Evolutionary conservation across 768 basidiomycete species (phyloP), one percentile per base, ranked within the genome.

Genomic region (Collybiopsis luxurians): DNA sequence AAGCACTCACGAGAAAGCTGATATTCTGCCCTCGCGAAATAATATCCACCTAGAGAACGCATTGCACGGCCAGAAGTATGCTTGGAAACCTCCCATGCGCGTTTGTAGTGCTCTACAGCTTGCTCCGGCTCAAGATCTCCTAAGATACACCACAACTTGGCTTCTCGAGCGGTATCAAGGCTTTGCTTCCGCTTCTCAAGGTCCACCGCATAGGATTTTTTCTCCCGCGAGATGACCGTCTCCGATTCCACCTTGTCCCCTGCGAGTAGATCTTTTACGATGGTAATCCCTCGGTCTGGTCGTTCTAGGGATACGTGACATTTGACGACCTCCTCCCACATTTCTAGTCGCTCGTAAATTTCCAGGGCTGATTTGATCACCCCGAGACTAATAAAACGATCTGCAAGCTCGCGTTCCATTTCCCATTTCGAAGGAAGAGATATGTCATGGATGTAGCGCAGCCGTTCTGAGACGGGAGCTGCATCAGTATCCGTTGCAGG

Each of bases 241-340:
- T 95, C 94, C 0, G 86, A 81, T 73, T 98, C 95, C n/a, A 84
- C 80, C 67, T 89, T 94, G 34, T 78, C 76, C 0, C 95, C 96
- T 59, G 87, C 87, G 26, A 98, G 73, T 10, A 99, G 74, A 67
- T 96, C 94, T 23, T 82, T 81, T 38, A 98, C 92, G 67, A 99
- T 83, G 2, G 75, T 69, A 58, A 93, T 79, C 4, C 87, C 97
- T 66, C 84, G 86, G 53, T 92, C 91, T 10, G 81, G 82, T 61
- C 82, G 75, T 61, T 96, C 95, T 73, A 95, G 79, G 17, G 85
- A 76, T 58, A 87, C 85, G 78, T 89, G 92, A 71, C 96, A 98
- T 60, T 81, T 79, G 42, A 94, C 93, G 7, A 92, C 95, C 61
- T 98, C 92, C 73, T 97, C 97, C 95, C 95, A 99, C 94, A 98